These are phyloP conservation scores for Chlorella vulgaris DNA, from an alignment of 139 green algal genomes.

Conservation along the genomic window DNA sequence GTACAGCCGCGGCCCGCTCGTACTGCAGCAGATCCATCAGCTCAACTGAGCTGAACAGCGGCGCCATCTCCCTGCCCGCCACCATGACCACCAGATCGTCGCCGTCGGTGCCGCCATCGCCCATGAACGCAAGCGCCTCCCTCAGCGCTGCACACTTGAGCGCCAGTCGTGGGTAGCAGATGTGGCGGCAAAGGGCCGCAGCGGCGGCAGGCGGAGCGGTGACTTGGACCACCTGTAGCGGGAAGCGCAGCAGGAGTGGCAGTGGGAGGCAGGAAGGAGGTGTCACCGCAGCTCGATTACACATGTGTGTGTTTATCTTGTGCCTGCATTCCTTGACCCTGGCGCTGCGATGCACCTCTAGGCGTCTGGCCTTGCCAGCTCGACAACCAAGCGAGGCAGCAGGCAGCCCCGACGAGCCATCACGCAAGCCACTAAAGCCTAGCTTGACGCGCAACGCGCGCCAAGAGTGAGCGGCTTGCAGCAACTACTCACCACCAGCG, in stretches of 20 bases:
- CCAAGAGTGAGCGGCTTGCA: neutral
- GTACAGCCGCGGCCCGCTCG: constrained; percentile 23
- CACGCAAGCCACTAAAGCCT: no score
- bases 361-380: no score
- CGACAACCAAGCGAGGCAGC: no score
- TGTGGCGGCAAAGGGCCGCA: constrained; percentile 25
- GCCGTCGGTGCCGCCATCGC: constrained; percentile 8
- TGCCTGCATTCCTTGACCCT: no score
- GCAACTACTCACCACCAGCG: constrained; percentile 19
- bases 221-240: constrained; percentile 26
- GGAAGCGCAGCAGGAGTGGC: neutral
- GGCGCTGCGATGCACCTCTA: no score
- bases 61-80: neutral
- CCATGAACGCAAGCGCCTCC: constrained; percentile 47
- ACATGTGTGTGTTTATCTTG: no score
- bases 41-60: constrained; percentile 22
- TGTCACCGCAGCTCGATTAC: neutral
- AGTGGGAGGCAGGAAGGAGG: neutral
- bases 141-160: constrained; percentile 38
- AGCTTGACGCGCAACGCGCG: no score
- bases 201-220: neutral
- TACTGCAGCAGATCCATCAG: constrained; percentile 32
- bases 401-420: no score
- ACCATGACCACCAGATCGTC: constrained; percentile 11
- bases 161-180: constrained; percentile 27